Evolutionary conservation across 2,329 filamentous ascomycete genomes (phyloP).

Genomic region (Cladobotryum protrusum): DNA sequence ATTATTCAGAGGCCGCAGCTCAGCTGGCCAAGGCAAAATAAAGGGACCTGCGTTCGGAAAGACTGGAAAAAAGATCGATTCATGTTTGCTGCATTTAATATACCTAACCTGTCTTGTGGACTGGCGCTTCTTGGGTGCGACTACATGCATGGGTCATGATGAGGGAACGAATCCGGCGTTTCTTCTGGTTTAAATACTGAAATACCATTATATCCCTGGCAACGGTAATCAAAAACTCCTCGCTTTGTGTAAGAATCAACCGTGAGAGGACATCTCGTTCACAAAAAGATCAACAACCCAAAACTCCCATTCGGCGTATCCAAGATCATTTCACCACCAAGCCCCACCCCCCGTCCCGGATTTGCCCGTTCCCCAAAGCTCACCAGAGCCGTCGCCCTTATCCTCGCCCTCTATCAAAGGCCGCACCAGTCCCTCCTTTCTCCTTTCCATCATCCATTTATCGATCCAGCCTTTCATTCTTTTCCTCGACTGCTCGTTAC

Average conservation of each 20-base stretch:
- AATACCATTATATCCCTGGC: conserved; percentile 13
- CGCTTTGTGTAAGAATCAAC: no score
- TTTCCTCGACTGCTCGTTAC: conserved; percentile 49
- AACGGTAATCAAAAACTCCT: background rate
- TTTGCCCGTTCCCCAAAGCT: conserved; percentile 34
- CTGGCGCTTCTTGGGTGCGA: conserved; percentile 8
- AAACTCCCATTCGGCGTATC: background rate
- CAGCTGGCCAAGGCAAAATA: conserved; percentile 52
- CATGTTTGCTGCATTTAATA: conserved; percentile 1
- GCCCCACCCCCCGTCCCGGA: conserved; percentile 31
- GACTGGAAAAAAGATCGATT: background rate
- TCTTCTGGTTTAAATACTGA: conserved; percentile 24
- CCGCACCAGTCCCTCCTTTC: conserved; percentile 46
- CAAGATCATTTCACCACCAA: conserved; percentile 29
- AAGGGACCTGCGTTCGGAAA: conserved; percentile 10
- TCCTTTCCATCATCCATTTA: conserved; percentile 53
- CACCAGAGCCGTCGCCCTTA: conserved; percentile 21
- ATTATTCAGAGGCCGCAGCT: conserved; percentile 47
- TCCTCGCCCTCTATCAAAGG: conserved; percentile 37
- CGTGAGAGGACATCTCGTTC: no score
- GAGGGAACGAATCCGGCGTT: conserved; percentile 9
- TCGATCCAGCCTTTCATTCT: conserved; percentile 62
- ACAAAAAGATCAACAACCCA: no score
- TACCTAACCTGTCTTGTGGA: conserved; percentile 1
- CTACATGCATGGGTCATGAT: conserved; percentile 3